phyloP scores from a whole-genome alignment of 352 stramenopile genomes.

The Pythium oligandrum region DNA sequence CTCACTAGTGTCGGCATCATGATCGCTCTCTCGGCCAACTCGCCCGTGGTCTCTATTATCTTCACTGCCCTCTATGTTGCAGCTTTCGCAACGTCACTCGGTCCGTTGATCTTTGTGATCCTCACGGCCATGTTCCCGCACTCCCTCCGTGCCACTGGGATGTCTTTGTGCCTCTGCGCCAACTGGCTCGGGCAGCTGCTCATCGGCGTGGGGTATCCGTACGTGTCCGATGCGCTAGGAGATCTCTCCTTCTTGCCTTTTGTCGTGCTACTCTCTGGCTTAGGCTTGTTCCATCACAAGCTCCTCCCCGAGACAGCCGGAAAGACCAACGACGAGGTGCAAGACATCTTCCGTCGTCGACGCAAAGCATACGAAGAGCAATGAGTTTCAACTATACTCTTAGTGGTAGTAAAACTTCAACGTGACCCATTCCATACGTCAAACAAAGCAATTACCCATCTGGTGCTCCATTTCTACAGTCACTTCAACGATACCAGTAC shows the following conservation, averaged over 20 bases:
- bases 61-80: slow-evolving; percentile 47
- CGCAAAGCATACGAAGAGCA: too few relatives aligned
- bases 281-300: slow-evolving; percentile 35
- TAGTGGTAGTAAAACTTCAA: too few relatives aligned
- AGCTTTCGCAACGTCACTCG: slow-evolving; percentile 39
- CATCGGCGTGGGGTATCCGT: slow-evolving; percentile 52
- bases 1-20: slow-evolving; percentile 42
- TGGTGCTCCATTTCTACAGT: too few relatives aligned
- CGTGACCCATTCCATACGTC: too few relatives aligned
- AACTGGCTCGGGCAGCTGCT: slow-evolving; percentile 56
- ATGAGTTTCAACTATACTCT: too few relatives aligned
- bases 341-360: too few relatives aligned
- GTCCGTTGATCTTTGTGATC: slow-evolving; percentile 49
- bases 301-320: slow-evolving; percentile 51
- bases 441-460: too few relatives aligned
- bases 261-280: slow-evolving; percentile 27
- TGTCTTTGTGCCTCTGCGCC: slow-evolving; percentile 38
- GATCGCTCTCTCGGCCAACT: slow-evolving; percentile 19
- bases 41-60: slow-evolving; percentile 37
- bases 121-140: slow-evolving; percentile 52
- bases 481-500: too few relatives aligned
- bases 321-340: slow-evolving; percentile 21
- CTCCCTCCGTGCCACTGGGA: slow-evolving; percentile 35
- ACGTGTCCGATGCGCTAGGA: slow-evolving; percentile 27
- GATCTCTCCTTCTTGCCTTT: slow-evolving; percentile 47